Base-by-base conservation (phyloP, 441 rosid species). In the Hura crepitans region DNA sequence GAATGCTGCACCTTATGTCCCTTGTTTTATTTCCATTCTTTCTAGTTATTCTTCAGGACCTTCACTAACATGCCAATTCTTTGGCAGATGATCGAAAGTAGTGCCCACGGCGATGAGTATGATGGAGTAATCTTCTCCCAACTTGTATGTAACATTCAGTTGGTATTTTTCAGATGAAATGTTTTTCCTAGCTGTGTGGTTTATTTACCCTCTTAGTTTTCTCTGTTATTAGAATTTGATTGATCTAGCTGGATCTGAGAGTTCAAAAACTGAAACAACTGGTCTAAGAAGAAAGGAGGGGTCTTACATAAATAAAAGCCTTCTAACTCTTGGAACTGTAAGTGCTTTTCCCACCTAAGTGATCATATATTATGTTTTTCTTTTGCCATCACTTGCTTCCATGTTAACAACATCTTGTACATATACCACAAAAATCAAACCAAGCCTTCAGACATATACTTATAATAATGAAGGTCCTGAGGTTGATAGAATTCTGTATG, bases 101-200 rank as follows among this genome's bases (percentile, higher is more conserved):
- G 99, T 79, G 95, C 79, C 66, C 88, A 75, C 58, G 98, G 93
- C n/a, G 99, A 96, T 69, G 96, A 93, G 77, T 96, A 96, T 73
- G 99, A 96, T 75, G 98, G 99, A 82, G 99, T 93, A 79, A 79
- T 96, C 77, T 96, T 96, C 84, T 96, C 99, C 75, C 99, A 96
- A 74, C 94, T 96, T 70, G 99, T 92, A 88, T 39, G 93, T 70
- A 71, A 45, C 42, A 39, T 80, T 79, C 53, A 30, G 33, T 63
- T 61, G 13, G 64, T 51, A 46, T 51, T 65, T 30, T 73, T 58
- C 13, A 30, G 42, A 37, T 54, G 45, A 60, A 65, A 46, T 54
- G 7, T 76, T 65, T 43, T 66, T 77, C 22, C 62, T 62, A 68
- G 39, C 51, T 63, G 23, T 35, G 46, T 66, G 60, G 20, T 71